These are phyloP conservation scores for Acorus gramineus DNA, from an alignment of 106 monocot genomes.

Conservation along the genomic window DNA sequence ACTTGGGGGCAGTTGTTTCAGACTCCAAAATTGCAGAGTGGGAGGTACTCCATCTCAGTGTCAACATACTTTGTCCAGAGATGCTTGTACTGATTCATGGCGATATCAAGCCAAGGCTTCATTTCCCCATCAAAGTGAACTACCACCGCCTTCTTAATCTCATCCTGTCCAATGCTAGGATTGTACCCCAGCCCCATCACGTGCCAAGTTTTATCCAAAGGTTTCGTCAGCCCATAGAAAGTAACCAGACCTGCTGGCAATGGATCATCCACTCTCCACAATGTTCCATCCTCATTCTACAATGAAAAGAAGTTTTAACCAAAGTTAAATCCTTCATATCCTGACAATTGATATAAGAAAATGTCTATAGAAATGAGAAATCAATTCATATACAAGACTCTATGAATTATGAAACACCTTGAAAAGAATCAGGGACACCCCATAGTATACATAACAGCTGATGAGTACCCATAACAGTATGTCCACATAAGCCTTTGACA, in stretches of 20 bases:
- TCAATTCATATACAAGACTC: too few relatives aligned
- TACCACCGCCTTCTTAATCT: slow-evolving; percentile 63
- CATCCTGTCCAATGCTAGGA: slow-evolving; percentile 64
- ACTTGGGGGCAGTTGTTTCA: slow-evolving; percentile 6
- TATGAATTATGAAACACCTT: too few relatives aligned
- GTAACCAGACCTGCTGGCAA: slow-evolving; percentile 68
- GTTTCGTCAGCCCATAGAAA: slow-evolving; percentile 73
- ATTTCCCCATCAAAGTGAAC: slow-evolving; percentile 89
- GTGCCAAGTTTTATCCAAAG: slow-evolving; percentile 87
- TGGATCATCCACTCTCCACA: slow-evolving; percentile 41
- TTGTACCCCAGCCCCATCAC: slow-evolving; percentile 95
- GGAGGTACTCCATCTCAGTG: slow-evolving; percentile 86
- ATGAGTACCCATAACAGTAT: too few relatives aligned
- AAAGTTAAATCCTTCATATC: not conserved
- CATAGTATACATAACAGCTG: too few relatives aligned
- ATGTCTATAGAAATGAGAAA: too few relatives aligned
- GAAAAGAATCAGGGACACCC: too few relatives aligned
- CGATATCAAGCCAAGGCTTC: slow-evolving; percentile 97
- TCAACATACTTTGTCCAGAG: slow-evolving; percentile 93
- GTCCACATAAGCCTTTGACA: too few relatives aligned
- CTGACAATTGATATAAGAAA: not conserved
- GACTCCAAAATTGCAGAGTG: slow-evolving; percentile 87
- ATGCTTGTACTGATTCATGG: slow-evolving; percentile 87
- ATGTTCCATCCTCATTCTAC: slow-evolving; percentile 59
- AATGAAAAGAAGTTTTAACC: slow-evolving; percentile 3